phyloP scores from a whole-genome alignment of 805 yeast species.

The Hanseniaspora thailandica region DNA sequence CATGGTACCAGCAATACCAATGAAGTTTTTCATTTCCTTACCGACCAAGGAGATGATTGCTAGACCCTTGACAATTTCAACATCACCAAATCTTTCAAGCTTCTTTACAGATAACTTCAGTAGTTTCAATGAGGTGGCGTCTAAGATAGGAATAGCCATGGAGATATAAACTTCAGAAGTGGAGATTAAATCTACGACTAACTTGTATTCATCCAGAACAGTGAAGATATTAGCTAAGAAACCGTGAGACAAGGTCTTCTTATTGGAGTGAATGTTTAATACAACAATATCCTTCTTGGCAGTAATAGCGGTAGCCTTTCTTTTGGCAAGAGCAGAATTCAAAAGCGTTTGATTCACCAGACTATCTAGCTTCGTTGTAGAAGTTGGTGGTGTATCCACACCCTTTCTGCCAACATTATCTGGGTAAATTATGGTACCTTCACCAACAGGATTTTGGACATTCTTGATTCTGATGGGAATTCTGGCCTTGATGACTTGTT shows the following conservation, averaged over 20 bases:
- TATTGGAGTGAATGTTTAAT: conserved; percentile 84
- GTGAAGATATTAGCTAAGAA: conserved; percentile 84
- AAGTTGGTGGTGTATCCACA: conserved; percentile 87
- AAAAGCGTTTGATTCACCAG: conserved; percentile 24
- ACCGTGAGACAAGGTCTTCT: conserved; percentile 85
- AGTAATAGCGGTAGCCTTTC: conserved; percentile 90
- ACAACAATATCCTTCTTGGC: conserved; percentile 88
- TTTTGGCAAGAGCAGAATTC: conserved; percentile 35
- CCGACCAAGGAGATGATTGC: conserved; percentile 92
- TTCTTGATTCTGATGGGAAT: conserved; percentile 95
- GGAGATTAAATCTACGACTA: conserved; percentile 90
- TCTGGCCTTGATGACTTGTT: conserved; percentile 89
- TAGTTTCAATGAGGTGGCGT: conserved; percentile 45
- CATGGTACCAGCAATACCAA: conserved; percentile 96
- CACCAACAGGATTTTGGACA: conserved; percentile 86
- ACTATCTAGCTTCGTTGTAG: conserved; percentile 58
- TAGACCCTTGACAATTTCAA: conserved; percentile 77
- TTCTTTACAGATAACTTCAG: conserved; percentile 67
- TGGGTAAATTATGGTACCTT: conserved; percentile 89
- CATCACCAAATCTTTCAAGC: conserved; percentile 68
- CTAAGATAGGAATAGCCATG: conserved; percentile 81
- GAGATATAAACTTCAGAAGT: conserved; percentile 97
- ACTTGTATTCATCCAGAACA: conserved; percentile 65
- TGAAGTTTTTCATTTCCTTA: conserved; percentile 89
- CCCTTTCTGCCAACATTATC: conserved; percentile 78